phyloP scores from a whole-genome alignment of 192 early-diverging fungal genomes.

The Backusella mclennaniae region DNA sequence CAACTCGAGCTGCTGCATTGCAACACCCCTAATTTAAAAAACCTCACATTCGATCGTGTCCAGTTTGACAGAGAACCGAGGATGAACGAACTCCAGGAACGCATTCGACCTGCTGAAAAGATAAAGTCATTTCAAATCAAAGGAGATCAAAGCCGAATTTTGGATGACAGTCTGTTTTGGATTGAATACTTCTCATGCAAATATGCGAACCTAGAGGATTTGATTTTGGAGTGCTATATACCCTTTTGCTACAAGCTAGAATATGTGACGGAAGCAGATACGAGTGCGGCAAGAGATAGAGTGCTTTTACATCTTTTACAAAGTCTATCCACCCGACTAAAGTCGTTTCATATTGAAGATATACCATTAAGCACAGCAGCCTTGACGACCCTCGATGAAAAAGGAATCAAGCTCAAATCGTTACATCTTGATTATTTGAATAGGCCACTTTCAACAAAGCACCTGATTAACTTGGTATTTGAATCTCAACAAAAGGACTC shows the following conservation, averaged over 20 bases:
- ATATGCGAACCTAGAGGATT: background rate
- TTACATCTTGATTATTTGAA: background rate
- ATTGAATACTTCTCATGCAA: background rate
- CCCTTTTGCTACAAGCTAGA: conserved; percentile 1
- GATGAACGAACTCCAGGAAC: background rate
- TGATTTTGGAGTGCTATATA: background rate
- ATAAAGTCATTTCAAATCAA: background rate
- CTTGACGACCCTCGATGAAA: background rate
- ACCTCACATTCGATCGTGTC: background rate
- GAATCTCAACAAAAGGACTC: background rate
- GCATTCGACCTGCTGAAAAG: background rate
- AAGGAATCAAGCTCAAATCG: background rate
- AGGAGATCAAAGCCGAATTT: background rate
- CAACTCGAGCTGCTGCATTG: background rate
- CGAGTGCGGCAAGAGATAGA: background rate
- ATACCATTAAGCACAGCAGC: background rate
- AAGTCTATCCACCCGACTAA: background rate
- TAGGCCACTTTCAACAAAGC: background rate
- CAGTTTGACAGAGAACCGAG: background rate
- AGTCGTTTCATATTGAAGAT: background rate
- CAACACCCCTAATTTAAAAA: background rate
- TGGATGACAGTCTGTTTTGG: background rate
- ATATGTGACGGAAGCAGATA: background rate
- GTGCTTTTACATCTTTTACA: background rate
- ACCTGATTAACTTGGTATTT: background rate